Evolutionary conservation across 2,329 filamentous ascomycete species (phyloP).

Genomic region (Triangularia setosa): DNA sequence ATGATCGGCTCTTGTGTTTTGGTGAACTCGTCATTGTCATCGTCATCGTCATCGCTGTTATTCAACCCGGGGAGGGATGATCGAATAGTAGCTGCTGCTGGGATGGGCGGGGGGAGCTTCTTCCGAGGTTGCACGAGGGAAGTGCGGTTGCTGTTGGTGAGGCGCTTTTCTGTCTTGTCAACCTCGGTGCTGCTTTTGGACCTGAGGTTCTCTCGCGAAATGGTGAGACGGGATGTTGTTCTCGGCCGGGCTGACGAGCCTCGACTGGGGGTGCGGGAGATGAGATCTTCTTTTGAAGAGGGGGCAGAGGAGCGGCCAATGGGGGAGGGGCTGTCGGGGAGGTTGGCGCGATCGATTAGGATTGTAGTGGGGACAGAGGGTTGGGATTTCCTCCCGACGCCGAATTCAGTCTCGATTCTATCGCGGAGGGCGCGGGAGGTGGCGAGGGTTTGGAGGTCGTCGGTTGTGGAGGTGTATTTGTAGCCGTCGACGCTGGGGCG

Average conservation of each 20-base stretch:
- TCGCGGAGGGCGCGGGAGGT: constrained; percentile 25
- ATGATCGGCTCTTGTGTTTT: constrained; percentile 32
- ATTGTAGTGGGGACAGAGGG: not conserved
- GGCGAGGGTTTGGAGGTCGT: constrained; percentile 21
- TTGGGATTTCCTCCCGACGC: constrained; percentile 5
- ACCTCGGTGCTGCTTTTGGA: not conserved
- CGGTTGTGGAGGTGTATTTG: constrained; percentile 8
- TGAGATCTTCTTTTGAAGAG: constrained; percentile 11
- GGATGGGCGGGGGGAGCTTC: not conserved
- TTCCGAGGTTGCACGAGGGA: not conserved
- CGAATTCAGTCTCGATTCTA: constrained; percentile 26
- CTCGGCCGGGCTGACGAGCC: constrained; percentile 10
- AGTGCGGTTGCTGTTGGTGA: not conserved
- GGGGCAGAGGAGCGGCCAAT: constrained; percentile 18
- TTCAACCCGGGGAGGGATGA: not conserved
- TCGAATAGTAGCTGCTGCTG: not conserved
- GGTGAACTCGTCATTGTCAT: constrained; percentile 19
- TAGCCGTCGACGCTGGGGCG: constrained; percentile 10
- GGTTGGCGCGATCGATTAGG: constrained; percentile 25
- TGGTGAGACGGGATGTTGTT: constrained; percentile 3
- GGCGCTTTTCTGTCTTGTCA: not conserved
- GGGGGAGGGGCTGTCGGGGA: constrained; percentile 23
- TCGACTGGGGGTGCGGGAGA: not conserved
- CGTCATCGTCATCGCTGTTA: not conserved
- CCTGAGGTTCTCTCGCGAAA: not conserved